Evolutionary conservation across 2,329 filamentous ascomycete species (phyloP).

Genomic region (Didymella keratinophila): DNA sequence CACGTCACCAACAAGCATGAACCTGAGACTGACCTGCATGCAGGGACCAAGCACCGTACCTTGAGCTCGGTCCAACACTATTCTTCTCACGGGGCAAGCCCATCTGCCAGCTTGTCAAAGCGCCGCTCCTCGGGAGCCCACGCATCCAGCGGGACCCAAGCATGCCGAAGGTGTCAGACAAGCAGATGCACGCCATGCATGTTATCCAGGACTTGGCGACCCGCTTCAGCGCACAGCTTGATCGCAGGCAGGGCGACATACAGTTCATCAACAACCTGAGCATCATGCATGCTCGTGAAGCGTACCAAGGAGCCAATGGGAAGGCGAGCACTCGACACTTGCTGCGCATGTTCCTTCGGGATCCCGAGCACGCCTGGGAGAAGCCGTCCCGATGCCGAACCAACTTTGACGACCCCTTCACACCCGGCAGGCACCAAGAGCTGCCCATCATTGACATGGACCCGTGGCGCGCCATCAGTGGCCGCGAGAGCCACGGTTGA

Average conservation of each 20-base stretch:
- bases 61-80: conserved; percentile 45
- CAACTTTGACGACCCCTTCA: conserved; percentile 48
- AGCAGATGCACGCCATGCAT: conserved; percentile 43
- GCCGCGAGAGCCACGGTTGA: conserved; percentile 50
- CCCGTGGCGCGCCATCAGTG: conserved; percentile 49
- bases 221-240: conserved; percentile 40
- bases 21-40: conserved; percentile 2
- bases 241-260: conserved; percentile 48
- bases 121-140: conserved; percentile 47
- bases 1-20: background rate
- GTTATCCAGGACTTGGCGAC: conserved; percentile 41
- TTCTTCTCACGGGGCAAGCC: conserved; percentile 48
- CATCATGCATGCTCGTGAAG: conserved; percentile 49
- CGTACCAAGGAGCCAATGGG: conserved; percentile 37
- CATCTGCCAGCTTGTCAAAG: conserved; percentile 50
- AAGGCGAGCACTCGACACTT: conserved; percentile 45
- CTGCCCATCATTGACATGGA: conserved; percentile 46
- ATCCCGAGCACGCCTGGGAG: conserved; percentile 45
- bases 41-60: conserved; percentile 40
- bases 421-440: conserved; percentile 39
- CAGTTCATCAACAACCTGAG: conserved; percentile 50
- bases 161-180: conserved; percentile 41
- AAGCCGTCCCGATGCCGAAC: conserved; percentile 38
- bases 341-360: conserved; percentile 50
- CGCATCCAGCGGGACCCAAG: conserved; percentile 39